Evolutionary conservation across 1,284 basidiomycete species (phyloP), one percentile per base, ranked within the genome.

Genomic region (Violaceomyces palustris): DNA sequence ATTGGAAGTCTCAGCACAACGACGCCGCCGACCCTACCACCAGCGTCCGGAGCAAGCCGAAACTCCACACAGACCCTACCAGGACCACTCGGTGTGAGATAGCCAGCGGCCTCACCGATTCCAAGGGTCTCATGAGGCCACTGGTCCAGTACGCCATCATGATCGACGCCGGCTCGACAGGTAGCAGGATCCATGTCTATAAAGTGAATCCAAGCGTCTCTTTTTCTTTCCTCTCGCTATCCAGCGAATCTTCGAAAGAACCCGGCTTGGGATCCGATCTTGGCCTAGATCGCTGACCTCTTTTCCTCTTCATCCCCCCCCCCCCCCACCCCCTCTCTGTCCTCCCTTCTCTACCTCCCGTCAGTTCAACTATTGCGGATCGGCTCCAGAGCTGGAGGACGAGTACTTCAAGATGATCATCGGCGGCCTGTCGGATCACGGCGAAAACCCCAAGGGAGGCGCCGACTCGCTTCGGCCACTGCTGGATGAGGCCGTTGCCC

Each of bases 101-200:
- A 6, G 52, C 47, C 23, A 35, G 45, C 3, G 52, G 42, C 11
- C 25, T 25, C 30, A 17, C 27, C 29, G 67, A 67, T 27, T 37
- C 43, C 27, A 50, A 58, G 10, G 62, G 67, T 38, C 46, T 43
- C 21, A 51, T 45, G 3, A 47, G 67, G n/a, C 69, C 65, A 4
- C 33, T 68, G 18, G 67, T 73, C 14, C 90, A 96, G 74, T 98
- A 88, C 74, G 91, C 89, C 0, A 81, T 98, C 65, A 96, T 97
- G 83, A 88, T 98, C 74, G 93, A 98, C 73, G 93, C 94, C 0
- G 94, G 93, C 14, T 96, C 91, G 28, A 96, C 91, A 0, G 93
- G 93, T 17, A 94, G 91, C 1, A 83, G 93, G 14, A 92, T 98
- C 67, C 93, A 98, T 78, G 82, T 97, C 21, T 97, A 97, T 84